A percentile compares a stretch with the other conserved stretches of the same genome.
Evolutionary conservation across 176 grass and related monocot genomes (phyloP).

Genomic region (Oryza meyeriana): DNA sequence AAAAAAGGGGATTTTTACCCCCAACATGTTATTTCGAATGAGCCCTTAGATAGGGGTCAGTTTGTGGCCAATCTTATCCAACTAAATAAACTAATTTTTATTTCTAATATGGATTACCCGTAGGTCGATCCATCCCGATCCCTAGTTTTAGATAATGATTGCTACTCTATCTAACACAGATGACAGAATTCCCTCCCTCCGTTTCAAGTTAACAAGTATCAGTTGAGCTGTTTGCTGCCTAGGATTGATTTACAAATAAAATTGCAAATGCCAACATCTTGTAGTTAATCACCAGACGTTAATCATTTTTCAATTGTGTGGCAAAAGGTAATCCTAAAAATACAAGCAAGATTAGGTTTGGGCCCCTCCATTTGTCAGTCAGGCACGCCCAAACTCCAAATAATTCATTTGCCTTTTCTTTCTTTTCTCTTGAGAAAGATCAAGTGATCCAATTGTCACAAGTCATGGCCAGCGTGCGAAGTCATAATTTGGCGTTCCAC

Average conservation of each 20-base stretch:
- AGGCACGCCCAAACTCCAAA: background rate
- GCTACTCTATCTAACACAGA: too few species aligned
- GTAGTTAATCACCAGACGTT: background rate
- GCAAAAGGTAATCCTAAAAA: background rate
- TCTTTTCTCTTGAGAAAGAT: background rate
- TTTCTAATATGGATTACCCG: too few species aligned
- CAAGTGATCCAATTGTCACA: background rate
- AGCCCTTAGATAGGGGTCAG: too few species aligned
- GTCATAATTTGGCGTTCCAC: background rate
- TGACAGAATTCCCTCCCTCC: too few species aligned
- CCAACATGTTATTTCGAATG: too few species aligned
- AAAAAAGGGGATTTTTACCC: too few species aligned
- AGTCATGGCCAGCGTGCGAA: background rate
- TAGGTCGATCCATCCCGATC: too few species aligned
- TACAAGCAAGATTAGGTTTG: background rate
- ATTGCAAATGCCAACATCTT: background rate
- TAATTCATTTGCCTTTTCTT: background rate
- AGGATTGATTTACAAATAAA: background rate
- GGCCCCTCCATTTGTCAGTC: slow-evolving; percentile 9
- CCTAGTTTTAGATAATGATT: too few species aligned
- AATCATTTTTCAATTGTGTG: background rate
- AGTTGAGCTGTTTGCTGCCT: too few species aligned
- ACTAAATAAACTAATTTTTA: too few species aligned
- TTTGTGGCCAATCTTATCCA: too few species aligned
- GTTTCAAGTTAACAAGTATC: too few species aligned